A percentile compares a stretch with the other conserved stretches of the same genome.
Evolutionary conservation across 2,329 filamentous ascomycete species (phyloP).

Genomic region (Stachybotrys elegans): DNA sequence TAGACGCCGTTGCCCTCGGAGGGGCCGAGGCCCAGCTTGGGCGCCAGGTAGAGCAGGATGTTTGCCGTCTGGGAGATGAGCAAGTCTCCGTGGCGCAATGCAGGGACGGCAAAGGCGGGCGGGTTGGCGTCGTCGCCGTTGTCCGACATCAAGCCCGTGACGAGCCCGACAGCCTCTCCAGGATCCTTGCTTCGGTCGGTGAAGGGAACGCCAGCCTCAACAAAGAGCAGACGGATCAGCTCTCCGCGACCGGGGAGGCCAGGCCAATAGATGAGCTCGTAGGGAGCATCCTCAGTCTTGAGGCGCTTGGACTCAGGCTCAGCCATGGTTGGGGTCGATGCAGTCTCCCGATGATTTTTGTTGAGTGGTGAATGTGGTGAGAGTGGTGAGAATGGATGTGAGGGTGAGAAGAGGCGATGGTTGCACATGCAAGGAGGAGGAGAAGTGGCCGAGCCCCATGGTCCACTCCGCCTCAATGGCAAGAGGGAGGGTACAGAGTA

Average conservation of each 20-base stretch:
- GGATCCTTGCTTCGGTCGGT: constrained; percentile 42
- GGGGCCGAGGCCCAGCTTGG: constrained; percentile 50
- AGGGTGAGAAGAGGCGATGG: too few species aligned
- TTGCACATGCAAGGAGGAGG: too few species aligned
- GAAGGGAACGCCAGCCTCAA: constrained; percentile 62
- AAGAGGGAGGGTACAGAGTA: too few species aligned
- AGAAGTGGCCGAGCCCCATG: too few species aligned
- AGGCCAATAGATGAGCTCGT: constrained; percentile 69
- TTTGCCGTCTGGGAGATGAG: constrained; percentile 65
- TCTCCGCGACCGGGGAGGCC: constrained; percentile 69
- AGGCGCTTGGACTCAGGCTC: constrained; percentile 19
- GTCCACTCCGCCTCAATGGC: too few species aligned
- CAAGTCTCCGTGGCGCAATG: constrained; percentile 57
- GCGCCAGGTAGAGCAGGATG: constrained; percentile 67
- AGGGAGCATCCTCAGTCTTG: constrained; percentile 40
- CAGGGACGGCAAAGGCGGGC: constrained; percentile 61
- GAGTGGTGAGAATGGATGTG: too few species aligned
- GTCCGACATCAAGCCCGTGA: constrained; percentile 42
- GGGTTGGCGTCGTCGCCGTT: constrained; percentile 53
- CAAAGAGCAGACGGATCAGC: constrained; percentile 66
- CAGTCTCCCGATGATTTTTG: too few species aligned
- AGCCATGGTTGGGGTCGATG: constrained; percentile 15
- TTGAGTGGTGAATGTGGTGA: too few species aligned
- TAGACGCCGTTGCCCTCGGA: constrained; percentile 40
- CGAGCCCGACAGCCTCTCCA: constrained; percentile 43